phyloP scores from a whole-genome alignment of 2,329 filamentous ascomycete species.

The Colletotrichum liriopes region DNA sequence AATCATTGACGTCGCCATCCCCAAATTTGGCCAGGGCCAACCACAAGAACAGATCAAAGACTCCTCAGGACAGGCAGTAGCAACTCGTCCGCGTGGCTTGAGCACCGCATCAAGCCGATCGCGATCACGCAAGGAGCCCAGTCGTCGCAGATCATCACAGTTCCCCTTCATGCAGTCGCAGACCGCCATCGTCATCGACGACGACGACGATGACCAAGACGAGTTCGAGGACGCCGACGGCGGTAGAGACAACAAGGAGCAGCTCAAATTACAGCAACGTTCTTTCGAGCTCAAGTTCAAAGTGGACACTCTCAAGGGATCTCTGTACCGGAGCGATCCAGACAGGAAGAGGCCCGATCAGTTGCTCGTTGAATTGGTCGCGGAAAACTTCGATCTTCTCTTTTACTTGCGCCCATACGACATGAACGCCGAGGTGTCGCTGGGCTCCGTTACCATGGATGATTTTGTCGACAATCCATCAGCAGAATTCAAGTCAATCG shows the following conservation, averaged over 20 bases:
- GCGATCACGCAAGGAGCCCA: constrained; percentile 62
- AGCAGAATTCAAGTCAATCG: constrained; percentile 95
- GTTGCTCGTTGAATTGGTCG: constrained; percentile 90
- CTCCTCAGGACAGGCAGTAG: constrained; percentile 47
- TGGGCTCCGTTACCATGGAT: constrained; percentile 90
- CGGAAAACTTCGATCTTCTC: constrained; percentile 88
- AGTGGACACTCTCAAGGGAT: constrained; percentile 94
- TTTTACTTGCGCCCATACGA: constrained; percentile 93
- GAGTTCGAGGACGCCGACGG: constrained; percentile 79
- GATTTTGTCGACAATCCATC: constrained; percentile 93
- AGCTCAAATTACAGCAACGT: constrained; percentile 85
- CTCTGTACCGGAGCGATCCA: constrained; percentile 88
- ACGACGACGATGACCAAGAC: constrained; percentile 78
- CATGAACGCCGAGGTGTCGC: constrained; percentile 91
- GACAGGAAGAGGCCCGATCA: constrained; percentile 83
- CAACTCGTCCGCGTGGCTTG: constrained; percentile 59
- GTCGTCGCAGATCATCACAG: constrained; percentile 76
- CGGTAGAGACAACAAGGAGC: constrained; percentile 64
- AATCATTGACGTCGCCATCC: constrained; percentile 94
- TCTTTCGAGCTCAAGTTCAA: constrained; percentile 98
- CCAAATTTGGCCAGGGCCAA: constrained; percentile 74
- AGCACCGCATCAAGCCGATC: constrained; percentile 64
- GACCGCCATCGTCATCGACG: constrained; percentile 85
- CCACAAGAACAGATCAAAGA: constrained; percentile 40
- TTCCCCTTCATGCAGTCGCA: constrained; percentile 81